Percentiles rank a stretch among this genome's conserved stretches.
These are phyloP conservation scores for Penicillium sp. DNA, from an alignment of 2,329 filamentous ascomycete species.

Conservation along the genomic window DNA sequence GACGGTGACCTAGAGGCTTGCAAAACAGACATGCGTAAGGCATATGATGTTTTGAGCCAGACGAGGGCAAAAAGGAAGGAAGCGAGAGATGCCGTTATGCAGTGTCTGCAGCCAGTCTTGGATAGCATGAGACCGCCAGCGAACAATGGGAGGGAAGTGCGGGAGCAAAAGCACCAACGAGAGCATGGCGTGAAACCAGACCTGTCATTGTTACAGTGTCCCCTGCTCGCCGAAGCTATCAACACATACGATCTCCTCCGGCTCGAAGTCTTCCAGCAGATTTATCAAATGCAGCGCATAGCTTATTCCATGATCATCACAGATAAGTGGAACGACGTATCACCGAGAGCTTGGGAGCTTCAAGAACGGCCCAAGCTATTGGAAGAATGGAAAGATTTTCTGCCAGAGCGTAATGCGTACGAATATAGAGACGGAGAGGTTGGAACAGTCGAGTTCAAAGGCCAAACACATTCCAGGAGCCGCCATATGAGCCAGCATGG, in stretches of 20 bases:
- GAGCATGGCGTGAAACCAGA: background rate
- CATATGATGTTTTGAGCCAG: conserved; percentile 25
- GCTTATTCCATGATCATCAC: conserved; percentile 3
- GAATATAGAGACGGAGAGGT: conserved; percentile 31
- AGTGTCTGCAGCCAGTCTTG: conserved; percentile 16
- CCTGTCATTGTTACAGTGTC: conserved; percentile 16
- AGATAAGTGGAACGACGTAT: conserved; percentile 10
- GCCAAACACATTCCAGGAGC: conserved; percentile 17
- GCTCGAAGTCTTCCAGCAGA: conserved; percentile 25
- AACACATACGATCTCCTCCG: conserved; percentile 28
- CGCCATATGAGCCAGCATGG: conserved; percentile 3
- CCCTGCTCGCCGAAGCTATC: conserved; percentile 25
- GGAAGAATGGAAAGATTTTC: conserved; percentile 43
- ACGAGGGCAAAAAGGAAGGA: conserved; percentile 23
- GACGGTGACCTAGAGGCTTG: conserved; percentile 17
- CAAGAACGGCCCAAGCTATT: conserved; percentile 38
- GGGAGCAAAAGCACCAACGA: background rate
- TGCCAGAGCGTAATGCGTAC: conserved; percentile 27
- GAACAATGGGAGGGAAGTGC: background rate
- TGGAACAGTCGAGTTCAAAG: conserved; percentile 36
- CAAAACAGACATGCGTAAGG: conserved; percentile 22
- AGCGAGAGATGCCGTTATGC: conserved; percentile 21
- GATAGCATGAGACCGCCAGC: background rate
- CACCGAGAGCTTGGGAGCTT: conserved; percentile 24
- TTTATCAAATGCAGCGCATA: conserved; percentile 17